phyloP scores from a whole-genome alignment of 164 flowering plant species.

The Buxus sempervirens region DNA sequence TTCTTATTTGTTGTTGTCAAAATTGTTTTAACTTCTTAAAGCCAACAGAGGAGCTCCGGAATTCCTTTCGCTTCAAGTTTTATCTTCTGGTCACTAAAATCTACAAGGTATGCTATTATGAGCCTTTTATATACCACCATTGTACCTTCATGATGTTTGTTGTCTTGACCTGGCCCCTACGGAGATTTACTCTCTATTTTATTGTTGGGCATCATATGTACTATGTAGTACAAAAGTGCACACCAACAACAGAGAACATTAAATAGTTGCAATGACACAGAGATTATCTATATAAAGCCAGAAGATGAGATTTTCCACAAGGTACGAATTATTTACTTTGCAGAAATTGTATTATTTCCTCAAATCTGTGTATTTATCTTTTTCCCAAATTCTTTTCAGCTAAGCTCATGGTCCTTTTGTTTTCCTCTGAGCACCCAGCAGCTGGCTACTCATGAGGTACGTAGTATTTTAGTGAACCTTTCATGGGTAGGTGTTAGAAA shows the following conservation, averaged over 20 bases:
- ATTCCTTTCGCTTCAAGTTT: slow-evolving; percentile 60
- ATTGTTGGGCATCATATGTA: background rate
- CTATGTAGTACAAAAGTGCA: slow-evolving; percentile 41
- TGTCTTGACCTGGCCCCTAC: too few species aligned
- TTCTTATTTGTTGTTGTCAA: slow-evolving; percentile 13
- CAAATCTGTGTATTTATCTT: background rate
- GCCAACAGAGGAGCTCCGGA: slow-evolving; percentile 75
- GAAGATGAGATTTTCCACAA: slow-evolving; percentile 89
- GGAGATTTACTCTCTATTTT: too few species aligned
- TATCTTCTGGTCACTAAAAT: slow-evolving; percentile 58
- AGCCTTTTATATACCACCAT: background rate
- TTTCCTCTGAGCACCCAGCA: slow-evolving; percentile 51
- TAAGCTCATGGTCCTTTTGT: slow-evolving; percentile 71
- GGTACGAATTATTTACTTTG: slow-evolving; percentile 34
- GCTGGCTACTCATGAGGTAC: slow-evolving; percentile 52
- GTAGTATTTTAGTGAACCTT: slow-evolving; percentile 10
- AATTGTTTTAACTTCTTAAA: slow-evolving; percentile 17
- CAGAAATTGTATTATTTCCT: background rate
- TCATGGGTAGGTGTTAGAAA: background rate
- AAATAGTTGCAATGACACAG: slow-evolving; percentile 33
- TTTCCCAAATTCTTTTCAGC: slow-evolving; percentile 39
- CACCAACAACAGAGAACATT: slow-evolving; percentile 23
- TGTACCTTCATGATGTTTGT: background rate
- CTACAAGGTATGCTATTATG: slow-evolving; percentile 50
- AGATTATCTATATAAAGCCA: slow-evolving; percentile 52